A percentile compares a stretch with the other conserved stretches of the same genome.
Conservation (phyloP, 2,329 filamentous ascomycete genomes). For the Pestalotiopsis sp. region DNA sequence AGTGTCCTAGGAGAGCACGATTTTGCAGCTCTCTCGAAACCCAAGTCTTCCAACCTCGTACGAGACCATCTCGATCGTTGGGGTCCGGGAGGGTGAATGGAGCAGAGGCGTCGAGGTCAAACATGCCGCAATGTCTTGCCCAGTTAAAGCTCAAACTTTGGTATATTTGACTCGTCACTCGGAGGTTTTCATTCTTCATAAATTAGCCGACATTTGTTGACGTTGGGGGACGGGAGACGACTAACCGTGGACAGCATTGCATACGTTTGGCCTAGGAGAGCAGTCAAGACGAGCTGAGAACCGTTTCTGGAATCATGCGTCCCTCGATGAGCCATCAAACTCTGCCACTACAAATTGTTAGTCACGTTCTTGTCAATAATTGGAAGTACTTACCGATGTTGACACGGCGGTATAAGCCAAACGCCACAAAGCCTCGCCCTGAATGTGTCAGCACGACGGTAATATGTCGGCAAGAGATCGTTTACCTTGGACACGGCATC, state of each 20-base stretch:
- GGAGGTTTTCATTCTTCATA: constrained; percentile 6
- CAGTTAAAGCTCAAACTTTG: constrained; percentile 11
- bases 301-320: background rate
- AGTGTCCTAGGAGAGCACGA: constrained; percentile 10
- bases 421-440: constrained; percentile 12
- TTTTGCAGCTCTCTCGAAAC: constrained; percentile 4
- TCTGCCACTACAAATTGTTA: constrained; percentile 1
- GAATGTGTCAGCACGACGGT: background rate
- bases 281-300: constrained; percentile 6
- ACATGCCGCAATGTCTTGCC: constrained; percentile 11
- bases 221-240: background rate
- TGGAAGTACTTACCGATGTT: constrained; percentile 6
- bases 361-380: background rate
- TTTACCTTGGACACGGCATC: constrained; percentile 9
- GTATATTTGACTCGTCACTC: constrained; percentile 11
- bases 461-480: too few relatives aligned
- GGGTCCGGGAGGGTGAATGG: background rate
- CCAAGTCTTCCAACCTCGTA: constrained; percentile 2
- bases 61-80: background rate
- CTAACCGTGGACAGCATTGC: constrained; percentile 11
- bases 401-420: constrained; percentile 7
- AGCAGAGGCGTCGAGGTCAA: background rate
- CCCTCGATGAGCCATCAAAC: constrained; percentile 3
- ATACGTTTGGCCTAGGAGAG: constrained; percentile 11
- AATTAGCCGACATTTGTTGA: background rate